Evolutionary conservation across 2,329 filamentous ascomycete species (phyloP).

Genomic region (Dryadomyces sulphureus): DNA sequence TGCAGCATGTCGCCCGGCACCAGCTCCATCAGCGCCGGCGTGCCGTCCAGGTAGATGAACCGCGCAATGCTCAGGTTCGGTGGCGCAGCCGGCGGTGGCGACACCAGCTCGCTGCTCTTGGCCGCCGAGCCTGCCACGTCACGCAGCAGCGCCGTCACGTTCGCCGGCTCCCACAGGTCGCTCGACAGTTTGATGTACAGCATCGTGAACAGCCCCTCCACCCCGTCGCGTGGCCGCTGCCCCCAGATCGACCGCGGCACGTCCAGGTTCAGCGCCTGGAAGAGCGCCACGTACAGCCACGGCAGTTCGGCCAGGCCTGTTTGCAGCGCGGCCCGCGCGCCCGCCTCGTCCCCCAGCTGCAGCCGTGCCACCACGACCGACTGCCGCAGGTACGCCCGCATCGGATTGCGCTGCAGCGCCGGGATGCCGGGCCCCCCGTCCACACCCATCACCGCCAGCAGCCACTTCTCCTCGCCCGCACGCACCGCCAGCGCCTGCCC

Average conservation of each 20-base stretch:
- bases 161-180: conserved; percentile 73
- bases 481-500: conserved; percentile 78
- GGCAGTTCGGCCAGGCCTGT: conserved; percentile 60
- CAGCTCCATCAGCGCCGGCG: conserved; percentile 52
- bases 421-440: conserved; percentile 13
- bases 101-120: conserved; percentile 16
- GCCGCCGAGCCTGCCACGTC: conserved; percentile 35
- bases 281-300: conserved; percentile 72
- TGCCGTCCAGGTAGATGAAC: conserved; percentile 66
- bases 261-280: conserved; percentile 66
- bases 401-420: conserved; percentile 11
- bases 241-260: conserved; percentile 76
- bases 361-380: conserved; percentile 64
- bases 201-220: conserved; percentile 55
- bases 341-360: conserved; percentile 49
- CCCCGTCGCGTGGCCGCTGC: conserved; percentile 46
- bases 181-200: conserved; percentile 66
- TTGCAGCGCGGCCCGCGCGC: conserved; percentile 49
- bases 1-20: conserved; percentile 52
- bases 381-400: conserved; percentile 53
- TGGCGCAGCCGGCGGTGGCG: conserved; percentile 24
- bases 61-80: conserved; percentile 54
- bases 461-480: conserved; percentile 59
- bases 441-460: conserved; percentile 51
- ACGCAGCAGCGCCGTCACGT: conserved; percentile 52